Evolutionary conservation across 2,329 filamentous ascomycete genomes (phyloP).

Genomic region (Gnomoniopsis smithogilvyi): DNA sequence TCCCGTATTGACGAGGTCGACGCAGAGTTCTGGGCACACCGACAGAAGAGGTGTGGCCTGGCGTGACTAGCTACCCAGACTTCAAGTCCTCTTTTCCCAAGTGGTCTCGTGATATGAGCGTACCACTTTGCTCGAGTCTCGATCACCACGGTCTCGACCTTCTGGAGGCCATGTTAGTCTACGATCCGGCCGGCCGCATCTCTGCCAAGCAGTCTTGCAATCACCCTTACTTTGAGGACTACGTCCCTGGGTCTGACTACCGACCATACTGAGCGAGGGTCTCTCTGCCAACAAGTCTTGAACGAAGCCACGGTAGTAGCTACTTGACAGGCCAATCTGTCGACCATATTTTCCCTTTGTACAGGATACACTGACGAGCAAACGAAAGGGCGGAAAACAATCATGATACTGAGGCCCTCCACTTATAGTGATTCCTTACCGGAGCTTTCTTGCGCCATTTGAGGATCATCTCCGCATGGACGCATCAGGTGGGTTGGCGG

Average conservation of each 20-base stretch:
- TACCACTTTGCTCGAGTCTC: conserved; percentile 64
- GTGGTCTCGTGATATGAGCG: conserved; percentile 68
- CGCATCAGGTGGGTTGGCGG: background rate
- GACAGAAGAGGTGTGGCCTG: conserved; percentile 75
- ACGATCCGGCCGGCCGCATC: conserved; percentile 79
- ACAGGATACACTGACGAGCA: conserved; percentile 19
- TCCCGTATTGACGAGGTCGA: conserved; percentile 19
- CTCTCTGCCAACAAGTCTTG: background rate
- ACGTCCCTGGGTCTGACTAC: conserved; percentile 24
- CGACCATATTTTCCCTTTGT: conserved; percentile 8
- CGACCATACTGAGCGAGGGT: conserved; percentile 29
- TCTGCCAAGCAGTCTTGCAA: conserved; percentile 83
- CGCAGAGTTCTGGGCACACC: conserved; percentile 72
- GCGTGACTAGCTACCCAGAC: conserved; percentile 83
- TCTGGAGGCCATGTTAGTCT: conserved; percentile 67
- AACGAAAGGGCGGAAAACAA: conserved; percentile 8
- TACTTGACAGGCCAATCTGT: background rate
- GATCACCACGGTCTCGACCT: conserved; percentile 69
- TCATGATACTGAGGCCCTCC: conserved; percentile 14
- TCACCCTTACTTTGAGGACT: conserved; percentile 71
- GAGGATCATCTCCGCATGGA: background rate
- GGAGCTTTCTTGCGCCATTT: background rate
- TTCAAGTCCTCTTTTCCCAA: conserved; percentile 88
- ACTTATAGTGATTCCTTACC: background rate
- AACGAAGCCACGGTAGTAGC: background rate